Base-by-base conservation (phyloP, 2,329 filamentous ascomycete species). In the Leptographium wingfieldii region DNA sequence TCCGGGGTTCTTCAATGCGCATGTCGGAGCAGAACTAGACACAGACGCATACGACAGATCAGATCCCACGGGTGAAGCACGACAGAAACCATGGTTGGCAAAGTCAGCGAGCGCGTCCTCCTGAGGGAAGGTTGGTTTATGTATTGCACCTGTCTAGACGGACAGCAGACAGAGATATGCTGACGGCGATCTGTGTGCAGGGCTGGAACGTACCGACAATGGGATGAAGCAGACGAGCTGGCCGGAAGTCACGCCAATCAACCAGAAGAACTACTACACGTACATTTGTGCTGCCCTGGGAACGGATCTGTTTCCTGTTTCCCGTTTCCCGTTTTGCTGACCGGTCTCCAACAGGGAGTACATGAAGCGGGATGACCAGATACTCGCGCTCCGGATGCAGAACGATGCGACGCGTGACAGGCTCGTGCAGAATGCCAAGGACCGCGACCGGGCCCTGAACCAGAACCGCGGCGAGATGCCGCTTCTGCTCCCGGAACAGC, bases 221-320 rank as follows among this genome's bases (percentile, higher is more conserved):
- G 92, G 92, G 75, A 92, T 99, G 87, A 94, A 92, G 70, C 83
- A 94, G 70, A 89, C 91, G 55, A 95, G 82, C 72, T 99, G 94
- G 92, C 92, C 94, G 11, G 87, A 94, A 69, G 85, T 96, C 61
- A 81, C 83, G 52, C 90, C 94, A 68, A 99, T 99, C 74, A 99
- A 99, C 71, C 94, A 99, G 73, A 99, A 99, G 77, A 99, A 99
- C 73, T 99, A 99, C 74, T 96, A 96, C 73, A 96, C 92, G 90
- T 94, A 80, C 63, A 85, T 77, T 10, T 9, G 33, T 35, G 6
- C 9, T 35, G 33, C 33, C 33, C 9, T 35, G 29, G 29, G 22
- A 22, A 22, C 22, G 22, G 22, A 22, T 22, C 22, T 22, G 22
- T 22, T 22, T 22, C 22, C 22, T 22, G 22, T 22, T 22, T 22